Evolutionary conservation across 306 rosid species (phyloP).

Genomic region (Morella rubra): DNA sequence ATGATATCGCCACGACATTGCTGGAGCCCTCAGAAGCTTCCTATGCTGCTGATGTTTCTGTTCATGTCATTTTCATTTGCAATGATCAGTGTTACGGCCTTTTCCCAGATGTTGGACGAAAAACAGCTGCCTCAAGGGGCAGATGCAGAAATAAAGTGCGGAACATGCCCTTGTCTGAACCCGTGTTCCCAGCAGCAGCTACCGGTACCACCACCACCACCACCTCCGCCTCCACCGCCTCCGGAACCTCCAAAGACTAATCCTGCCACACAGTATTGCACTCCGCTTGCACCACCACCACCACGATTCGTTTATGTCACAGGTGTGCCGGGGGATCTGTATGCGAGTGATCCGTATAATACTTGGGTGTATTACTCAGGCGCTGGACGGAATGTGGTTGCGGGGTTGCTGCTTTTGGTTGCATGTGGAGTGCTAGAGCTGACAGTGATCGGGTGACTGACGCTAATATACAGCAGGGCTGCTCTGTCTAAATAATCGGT

Average conservation of each 20-base stretch:
- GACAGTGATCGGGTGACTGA: conserved; percentile 9
- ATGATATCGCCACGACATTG: conserved; percentile 32
- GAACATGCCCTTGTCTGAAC: conserved; percentile 68
- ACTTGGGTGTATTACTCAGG: conserved; percentile 36
- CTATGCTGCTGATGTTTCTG: conserved; percentile 23
- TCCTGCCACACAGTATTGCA: conserved; percentile 38
- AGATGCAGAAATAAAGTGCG: conserved; percentile 62
- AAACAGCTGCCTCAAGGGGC: conserved; percentile 24
- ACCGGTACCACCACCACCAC: conserved; percentile 23
- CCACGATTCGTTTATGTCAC: conserved; percentile 74
- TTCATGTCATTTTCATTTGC: conserved; percentile 25
- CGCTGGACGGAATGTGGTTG: conserved; percentile 26
- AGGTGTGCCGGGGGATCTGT: conserved; percentile 47
- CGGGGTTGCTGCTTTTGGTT: conserved; percentile 27
- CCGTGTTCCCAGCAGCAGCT: conserved; percentile 49
- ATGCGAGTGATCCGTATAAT: conserved; percentile 30
- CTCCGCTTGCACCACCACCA: conserved; percentile 55
- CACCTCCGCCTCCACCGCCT: conserved; percentile 29
- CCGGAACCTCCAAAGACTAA: conserved; percentile 19
- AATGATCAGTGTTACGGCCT: conserved; percentile 5
- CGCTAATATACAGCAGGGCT: neutral
- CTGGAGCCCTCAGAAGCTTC: conserved; percentile 26
- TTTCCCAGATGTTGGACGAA: conserved; percentile 38
- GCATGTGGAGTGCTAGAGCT: conserved; percentile 32
- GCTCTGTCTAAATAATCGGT: neutral